A percentile compares a stretch with the other conserved stretches of the same genome.
Conservation (phyloP, 2,329 filamentous ascomycete genomes). For the Penicillium sp. region DNA sequence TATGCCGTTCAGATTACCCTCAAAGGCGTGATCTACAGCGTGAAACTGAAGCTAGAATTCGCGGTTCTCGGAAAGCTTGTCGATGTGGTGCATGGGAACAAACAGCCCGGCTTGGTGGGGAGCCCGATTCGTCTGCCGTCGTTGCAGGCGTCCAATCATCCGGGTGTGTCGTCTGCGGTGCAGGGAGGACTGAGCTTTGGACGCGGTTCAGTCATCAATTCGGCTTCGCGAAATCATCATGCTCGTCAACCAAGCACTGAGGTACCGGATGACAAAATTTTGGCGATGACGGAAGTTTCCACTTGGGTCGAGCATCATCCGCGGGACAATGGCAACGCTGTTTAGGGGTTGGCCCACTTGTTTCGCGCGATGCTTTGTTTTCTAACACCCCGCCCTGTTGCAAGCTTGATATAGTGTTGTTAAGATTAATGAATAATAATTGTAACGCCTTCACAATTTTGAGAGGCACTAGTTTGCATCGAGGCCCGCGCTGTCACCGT, state of each 20-base stretch:
- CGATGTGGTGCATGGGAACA: conserved; percentile 40
- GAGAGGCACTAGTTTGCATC: conserved; percentile 11
- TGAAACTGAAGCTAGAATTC: conserved; percentile 59
- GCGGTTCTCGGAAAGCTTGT: conserved; percentile 57
- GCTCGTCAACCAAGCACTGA: conserved; percentile 14
- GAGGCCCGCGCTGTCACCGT: conserved; percentile 25
- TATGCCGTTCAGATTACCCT: conserved; percentile 47
- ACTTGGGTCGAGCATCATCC: conserved; percentile 26
- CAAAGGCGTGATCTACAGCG: conserved; percentile 46
- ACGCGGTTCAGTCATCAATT: conserved; percentile 11
- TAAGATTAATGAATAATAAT: not conserved
- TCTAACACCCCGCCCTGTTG: not conserved
- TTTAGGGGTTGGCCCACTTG: not conserved
- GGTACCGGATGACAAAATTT: conserved; percentile 27
- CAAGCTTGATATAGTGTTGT: not conserved
- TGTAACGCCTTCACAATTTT: not conserved
- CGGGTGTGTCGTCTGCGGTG: conserved; percentile 8
- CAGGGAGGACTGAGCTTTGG: conserved; percentile 12
- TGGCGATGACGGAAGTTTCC: conserved; percentile 30
- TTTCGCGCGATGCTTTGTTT: not conserved
- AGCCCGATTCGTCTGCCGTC: conserved; percentile 28
- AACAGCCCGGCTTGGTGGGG: conserved; percentile 25
- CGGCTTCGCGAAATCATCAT: not conserved
- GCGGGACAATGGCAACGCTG: not conserved
- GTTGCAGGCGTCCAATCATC: conserved; percentile 18